A percentile compares a stretch with the other conserved stretches of the same genome.
Conservation (phyloP, 169 alveolate species). For the Hammondia hammondi region DNA sequence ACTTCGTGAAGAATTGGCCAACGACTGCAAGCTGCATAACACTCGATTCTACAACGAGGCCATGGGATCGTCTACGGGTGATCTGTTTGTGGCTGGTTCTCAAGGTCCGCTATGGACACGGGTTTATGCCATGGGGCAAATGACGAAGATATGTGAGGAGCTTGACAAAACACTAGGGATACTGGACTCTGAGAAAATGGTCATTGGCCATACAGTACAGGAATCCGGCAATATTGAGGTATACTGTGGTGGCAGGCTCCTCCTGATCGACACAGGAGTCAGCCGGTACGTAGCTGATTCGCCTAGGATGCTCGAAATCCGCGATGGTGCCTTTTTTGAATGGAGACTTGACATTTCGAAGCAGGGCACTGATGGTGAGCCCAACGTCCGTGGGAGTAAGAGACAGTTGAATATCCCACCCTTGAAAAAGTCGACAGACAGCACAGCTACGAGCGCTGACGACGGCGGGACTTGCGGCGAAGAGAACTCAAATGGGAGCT, state of each 20-base stretch:
- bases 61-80: background rate
- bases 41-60: background rate
- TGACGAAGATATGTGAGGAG: slow-evolving; percentile 49
- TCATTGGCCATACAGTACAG: slow-evolving; percentile 75
- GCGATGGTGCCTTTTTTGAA: background rate
- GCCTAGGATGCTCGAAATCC: slow-evolving; percentile 42
- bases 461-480: background rate
- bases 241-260: slow-evolving; percentile 61
- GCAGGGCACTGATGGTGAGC: background rate
- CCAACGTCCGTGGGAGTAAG: background rate
- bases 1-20: background rate
- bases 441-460: background rate
- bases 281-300: slow-evolving; percentile 15
- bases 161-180: slow-evolving; percentile 50
- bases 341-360: background rate
- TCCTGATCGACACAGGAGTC: slow-evolving; percentile 68
- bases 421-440: background rate
- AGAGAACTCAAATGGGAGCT: background rate
- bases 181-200: slow-evolving; percentile 66
- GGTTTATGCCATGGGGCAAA: slow-evolving; percentile 54
- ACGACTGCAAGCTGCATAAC: slow-evolving; percentile 20
- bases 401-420: background rate
- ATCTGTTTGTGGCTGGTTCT: slow-evolving; percentile 37
- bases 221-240: slow-evolving; percentile 56
- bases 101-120: slow-evolving; percentile 78